Base-by-base conservation (phyloP, 768 basidiomycete genomes). In the Tricholoma furcatifolium region DNA sequence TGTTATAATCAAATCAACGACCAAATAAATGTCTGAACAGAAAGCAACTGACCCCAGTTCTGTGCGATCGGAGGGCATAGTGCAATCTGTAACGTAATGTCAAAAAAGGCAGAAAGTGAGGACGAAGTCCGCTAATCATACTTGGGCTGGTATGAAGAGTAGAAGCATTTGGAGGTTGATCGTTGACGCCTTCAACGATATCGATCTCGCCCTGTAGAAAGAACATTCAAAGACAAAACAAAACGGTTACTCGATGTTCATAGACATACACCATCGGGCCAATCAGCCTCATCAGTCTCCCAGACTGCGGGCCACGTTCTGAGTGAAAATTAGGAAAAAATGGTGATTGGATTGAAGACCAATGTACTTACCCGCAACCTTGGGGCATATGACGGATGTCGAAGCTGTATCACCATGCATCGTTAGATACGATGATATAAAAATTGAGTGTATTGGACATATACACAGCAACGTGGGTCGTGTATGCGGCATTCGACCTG, bases 391-490 rank as follows among this genome's bases (percentile, higher is more conserved):
- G 81, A 2, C 67, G 64, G 27, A 74, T 58, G 36, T 73, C 65
- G 55, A 72, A 74, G 11, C 72, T 72, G 48, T 17, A 20, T 49
- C 50, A 4, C 9, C 17, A 21, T 8, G n/a, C 7, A 21, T 47
- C 21, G 36, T 39, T 9, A 27, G 27, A 7, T 27, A n/a, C 2
- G 43, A 53, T 27, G 12, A 14, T 23, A 41, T 46, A 27, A 27
- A 27, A 17, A 44, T n/a, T 35, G n/a, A 11, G 20, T 10, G 32
- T 47, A 39, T 31, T 21, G 50, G 24, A 27, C 5, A 20, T n/a
- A n/a, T 60, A 82, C 79, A 83, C 71, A 2, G 76, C 74, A 42
- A 80, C 79, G 56, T 81, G 80, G 12, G 73, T 80, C 4, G 71
- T 75, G 60, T 79, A 85, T 4, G 67, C 66, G 38, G 79, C 77